These are phyloP conservation scores for Colletotrichum agaves DNA, from an alignment of 2,329 filamentous ascomycete genomes.

Conservation along the genomic window DNA sequence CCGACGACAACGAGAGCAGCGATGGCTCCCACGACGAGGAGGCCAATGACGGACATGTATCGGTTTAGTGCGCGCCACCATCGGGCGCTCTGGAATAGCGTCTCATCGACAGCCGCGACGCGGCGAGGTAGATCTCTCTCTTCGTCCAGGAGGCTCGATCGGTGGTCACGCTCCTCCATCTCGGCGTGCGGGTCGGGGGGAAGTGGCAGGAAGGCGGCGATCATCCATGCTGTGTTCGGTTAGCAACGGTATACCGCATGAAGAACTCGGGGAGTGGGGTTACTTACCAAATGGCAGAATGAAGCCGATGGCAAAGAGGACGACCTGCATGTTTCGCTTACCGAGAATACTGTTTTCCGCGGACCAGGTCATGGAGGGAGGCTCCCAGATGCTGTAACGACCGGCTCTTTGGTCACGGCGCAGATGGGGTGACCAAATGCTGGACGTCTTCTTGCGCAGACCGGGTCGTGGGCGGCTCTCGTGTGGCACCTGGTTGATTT, in stretches of 20 bases:
- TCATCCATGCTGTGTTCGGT: constrained; percentile 74
- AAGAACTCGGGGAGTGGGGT: constrained; percentile 19
- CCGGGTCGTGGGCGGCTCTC: constrained; percentile 44
- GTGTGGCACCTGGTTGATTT: constrained; percentile 49
- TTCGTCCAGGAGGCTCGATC: constrained; percentile 52
- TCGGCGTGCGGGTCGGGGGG: constrained; percentile 66
- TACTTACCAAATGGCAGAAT: constrained; percentile 76
- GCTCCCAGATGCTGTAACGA: constrained; percentile 74
- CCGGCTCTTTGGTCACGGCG: constrained; percentile 69
- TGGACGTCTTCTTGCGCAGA: constrained; percentile 63
- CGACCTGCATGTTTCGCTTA: constrained; percentile 77
- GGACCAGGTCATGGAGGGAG: constrained; percentile 76
- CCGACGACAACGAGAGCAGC: constrained; percentile 64
- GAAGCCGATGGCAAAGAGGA: constrained; percentile 81
- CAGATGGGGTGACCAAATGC: constrained; percentile 80
- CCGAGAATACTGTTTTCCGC: constrained; percentile 70
- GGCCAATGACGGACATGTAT: constrained; percentile 66
- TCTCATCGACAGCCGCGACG: constrained; percentile 52
- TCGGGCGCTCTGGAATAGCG: constrained; percentile 61
- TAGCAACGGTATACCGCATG: constrained; percentile 36
- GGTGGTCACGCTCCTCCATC: constrained; percentile 61
- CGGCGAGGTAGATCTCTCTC: constrained; percentile 49
- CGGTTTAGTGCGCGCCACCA: constrained; percentile 72
- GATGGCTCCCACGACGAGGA: constrained; percentile 64
- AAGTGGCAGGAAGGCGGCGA: constrained; percentile 79